These are phyloP conservation scores for Cudoniella acicularis DNA, from an alignment of 495 filamentous ascomycete genomes.

Conservation along the genomic window DNA sequence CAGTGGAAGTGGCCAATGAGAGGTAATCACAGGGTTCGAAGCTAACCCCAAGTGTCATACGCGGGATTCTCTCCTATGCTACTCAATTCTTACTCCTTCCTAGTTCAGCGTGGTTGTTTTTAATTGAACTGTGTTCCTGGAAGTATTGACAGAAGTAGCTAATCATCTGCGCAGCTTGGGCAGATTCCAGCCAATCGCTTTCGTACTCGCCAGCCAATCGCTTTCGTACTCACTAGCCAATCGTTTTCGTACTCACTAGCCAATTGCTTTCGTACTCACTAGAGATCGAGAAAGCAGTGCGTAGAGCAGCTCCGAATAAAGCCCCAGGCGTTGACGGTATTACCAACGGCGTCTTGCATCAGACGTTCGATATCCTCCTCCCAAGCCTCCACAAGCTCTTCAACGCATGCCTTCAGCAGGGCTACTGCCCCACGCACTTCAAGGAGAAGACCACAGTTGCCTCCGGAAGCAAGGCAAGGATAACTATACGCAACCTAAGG, in stretches of 20 bases:
- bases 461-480: constrained; percentile 29
- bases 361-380: constrained; percentile 12
- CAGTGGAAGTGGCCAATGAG: not conserved
- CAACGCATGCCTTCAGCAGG: constrained; percentile 23
- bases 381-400: constrained; percentile 25
- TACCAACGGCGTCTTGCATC: constrained; percentile 24
- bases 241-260: constrained; percentile 8
- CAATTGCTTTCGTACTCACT: constrained; percentile 12
- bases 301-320: constrained; percentile 22
- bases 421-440: constrained; percentile 28
- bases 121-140: constrained; percentile 13
- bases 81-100: constrained; percentile 5
- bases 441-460: constrained; percentile 22
- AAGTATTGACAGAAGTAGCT: constrained; percentile 12
- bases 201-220: constrained; percentile 14
- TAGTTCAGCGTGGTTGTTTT: constrained; percentile 10
- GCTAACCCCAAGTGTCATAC: constrained; percentile 6
- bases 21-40: constrained; percentile 8
- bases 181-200: constrained; percentile 13
- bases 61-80: constrained; percentile 8
- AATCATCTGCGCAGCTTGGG: constrained; percentile 4
- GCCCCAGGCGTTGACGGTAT: constrained; percentile 28
- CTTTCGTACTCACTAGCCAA: constrained; percentile 8
- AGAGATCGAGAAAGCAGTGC: constrained; percentile 11
- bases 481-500: constrained; percentile 30